Base-by-base conservation (phyloP, 2,329 filamentous ascomycete species). In the Paracoccidioides lutzii region DNA sequence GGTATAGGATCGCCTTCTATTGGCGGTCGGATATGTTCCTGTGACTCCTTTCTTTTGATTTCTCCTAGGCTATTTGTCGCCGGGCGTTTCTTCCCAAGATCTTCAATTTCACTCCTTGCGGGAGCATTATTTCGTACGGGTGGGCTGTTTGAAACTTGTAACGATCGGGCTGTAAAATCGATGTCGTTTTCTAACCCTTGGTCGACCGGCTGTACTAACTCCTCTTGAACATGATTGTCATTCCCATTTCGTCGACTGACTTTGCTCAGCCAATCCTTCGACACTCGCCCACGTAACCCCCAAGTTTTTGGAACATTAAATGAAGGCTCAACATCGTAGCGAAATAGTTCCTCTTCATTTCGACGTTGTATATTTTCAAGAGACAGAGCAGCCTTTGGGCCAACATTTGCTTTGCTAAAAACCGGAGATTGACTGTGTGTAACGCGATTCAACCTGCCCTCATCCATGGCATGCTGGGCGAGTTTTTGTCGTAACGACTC, bases 371-470 rank as follows among this genome's bases (percentile, higher is more conserved):
- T 58, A 53, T 70, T 67, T 14, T 72, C 70, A 37, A 69, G 66
- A 0, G 69, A 69, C 48, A 71, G 58, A 5, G 62, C 59, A 15
- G 61, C 58, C 52, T 59, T 64, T 3, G 55, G 58, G 4, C 67
- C 68, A n/a, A 63, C 63, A 41, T 64, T 68, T 33, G 68, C 69
- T 59, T 66, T 72, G 52, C 71, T 69, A 57, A 75, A 68, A 28
- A 73, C 66, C 2, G 72, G 71, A 2, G 69, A 70, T 30, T 66
- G 66, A 59, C 64, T 69, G 35, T 66, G 62, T 6, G 70, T 72
- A 22, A 67, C 71, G 30, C 68, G 67, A 60, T 65, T 65, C 33
- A 75, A 62, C 38, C 72, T 69, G 59, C 66, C 64, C 58, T 70
- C 69, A 53, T 75, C 72, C 52, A 65, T 61, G 32, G 66, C 63